Base-by-base conservation (phyloP, 202 grass and related monocot species). In the Hordeum pubiflorum region DNA sequence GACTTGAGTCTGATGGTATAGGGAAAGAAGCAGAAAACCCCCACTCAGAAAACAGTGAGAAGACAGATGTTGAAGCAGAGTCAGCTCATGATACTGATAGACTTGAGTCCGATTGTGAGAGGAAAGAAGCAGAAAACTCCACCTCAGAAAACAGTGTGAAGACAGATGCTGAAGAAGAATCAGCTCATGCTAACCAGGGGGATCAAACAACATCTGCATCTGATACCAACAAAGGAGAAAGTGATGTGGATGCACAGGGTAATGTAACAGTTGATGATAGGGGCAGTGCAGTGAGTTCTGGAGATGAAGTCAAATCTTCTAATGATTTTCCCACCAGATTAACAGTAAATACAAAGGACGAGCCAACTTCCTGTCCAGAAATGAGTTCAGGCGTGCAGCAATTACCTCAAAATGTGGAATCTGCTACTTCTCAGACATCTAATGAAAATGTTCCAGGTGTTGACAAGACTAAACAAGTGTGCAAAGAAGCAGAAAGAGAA, bases 131-230 rank as follows among this genome's bases (percentile, higher is more conserved):
- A 82, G 72, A 58, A 52, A 64, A 63, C 5, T 17, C 46, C 14
- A 13, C 29, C 24, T 38, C 70, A 34, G 89, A 78, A 87, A 78
- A 80, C 54, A 85, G 5, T 77, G 68, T 58, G 7, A 78, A 74
- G 50, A 58, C 54, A 59, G 40, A 18, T 74, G 63, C 13, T 12
- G 64, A 83, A 63, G 86, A 67, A 40, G 55, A 54, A 62, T 62
- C 21, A 32, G 26, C 61, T 44, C 26, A 58, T 40, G 72, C 5
- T 72, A 83, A 79, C 31, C 75, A 34, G 41, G 77, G 70, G 46
- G 39, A 68, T 4, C 73, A 75, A 50, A 62, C 17, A 13, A 72
- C 72, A 46, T 58, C 37, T 66, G 72, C 50, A 86, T 84, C 12
- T 21, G 57, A 54, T 50, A 69, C 60, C 13, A 55, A 56, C 31